Conservation (phyloP, 805 yeast genomes). For the Dipodascopsis tothii region DNA sequence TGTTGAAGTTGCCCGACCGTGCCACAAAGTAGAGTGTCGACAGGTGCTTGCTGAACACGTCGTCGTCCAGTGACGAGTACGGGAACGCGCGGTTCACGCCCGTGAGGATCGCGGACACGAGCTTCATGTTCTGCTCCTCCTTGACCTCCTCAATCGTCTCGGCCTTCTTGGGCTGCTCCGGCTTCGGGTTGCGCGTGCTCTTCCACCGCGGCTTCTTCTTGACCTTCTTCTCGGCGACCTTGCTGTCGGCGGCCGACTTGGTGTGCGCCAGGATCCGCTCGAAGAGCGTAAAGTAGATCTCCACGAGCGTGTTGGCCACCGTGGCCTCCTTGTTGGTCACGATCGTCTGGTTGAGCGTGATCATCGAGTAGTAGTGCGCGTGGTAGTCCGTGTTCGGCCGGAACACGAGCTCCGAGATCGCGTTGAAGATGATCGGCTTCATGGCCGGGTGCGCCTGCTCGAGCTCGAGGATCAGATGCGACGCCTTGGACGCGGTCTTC, state of each 20-base stretch:
- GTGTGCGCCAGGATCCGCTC: slow-evolving; percentile 71
- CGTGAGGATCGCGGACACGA: slow-evolving; percentile 84
- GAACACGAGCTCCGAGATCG: slow-evolving; percentile 73
- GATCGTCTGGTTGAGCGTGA: slow-evolving; percentile 89
- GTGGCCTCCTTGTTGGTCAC: slow-evolving; percentile 66
- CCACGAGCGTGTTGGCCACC: slow-evolving; percentile 76
- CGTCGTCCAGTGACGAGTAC: slow-evolving; percentile 64
- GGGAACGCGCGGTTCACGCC: slow-evolving; percentile 97
- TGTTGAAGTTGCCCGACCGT: slow-evolving; percentile 87
- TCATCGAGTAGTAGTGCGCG: slow-evolving; percentile 76
- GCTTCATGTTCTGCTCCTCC: slow-evolving; percentile 72
- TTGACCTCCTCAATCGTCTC: slow-evolving; percentile 24
- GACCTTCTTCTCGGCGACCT: slow-evolving; percentile 39
- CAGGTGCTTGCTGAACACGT: slow-evolving; percentile 62
- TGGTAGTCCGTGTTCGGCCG: slow-evolving; percentile 70
- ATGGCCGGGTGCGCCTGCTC: slow-evolving; percentile 93
- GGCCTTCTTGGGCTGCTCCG: slow-evolving; percentile 20
- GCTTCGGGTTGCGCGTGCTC: slow-evolving; percentile 39
- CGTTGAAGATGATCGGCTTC: slow-evolving; percentile 72
- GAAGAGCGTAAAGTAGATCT: slow-evolving; percentile 77
- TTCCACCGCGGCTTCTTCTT: slow-evolving; percentile 57
- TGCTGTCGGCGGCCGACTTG: slow-evolving; percentile 41
- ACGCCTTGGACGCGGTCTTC: slow-evolving; percentile 82
- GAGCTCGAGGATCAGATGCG: slow-evolving; percentile 67
- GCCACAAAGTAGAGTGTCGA: slow-evolving; percentile 83